Conservation (phyloP, 345 rosid species). For the Linum trigynum region DNA sequence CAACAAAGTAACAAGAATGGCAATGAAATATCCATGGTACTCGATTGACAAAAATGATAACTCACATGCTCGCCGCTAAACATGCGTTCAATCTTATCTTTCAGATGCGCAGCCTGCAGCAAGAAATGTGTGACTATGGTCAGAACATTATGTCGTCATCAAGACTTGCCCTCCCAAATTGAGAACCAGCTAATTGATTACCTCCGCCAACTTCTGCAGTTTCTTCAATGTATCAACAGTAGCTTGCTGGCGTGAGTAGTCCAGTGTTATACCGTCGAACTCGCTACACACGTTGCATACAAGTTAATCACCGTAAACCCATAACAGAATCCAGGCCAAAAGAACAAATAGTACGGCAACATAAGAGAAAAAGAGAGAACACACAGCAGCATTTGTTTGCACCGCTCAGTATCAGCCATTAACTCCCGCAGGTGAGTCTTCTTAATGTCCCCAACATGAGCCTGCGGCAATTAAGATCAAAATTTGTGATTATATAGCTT, state of each 20-base stretch:
- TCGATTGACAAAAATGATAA: not conserved
- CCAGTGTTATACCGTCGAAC: slow-evolving; percentile 62
- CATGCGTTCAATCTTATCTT: slow-evolving; percentile 68
- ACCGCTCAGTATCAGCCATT: slow-evolving; percentile 56
- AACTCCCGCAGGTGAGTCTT: slow-evolving; percentile 74
- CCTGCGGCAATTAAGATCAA: slow-evolving; percentile 20
- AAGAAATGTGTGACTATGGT: not conserved
- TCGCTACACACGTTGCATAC: slow-evolving; percentile 31
- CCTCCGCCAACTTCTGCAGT: slow-evolving; percentile 73
- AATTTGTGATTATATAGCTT: not conserved
- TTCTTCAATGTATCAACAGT: slow-evolving; percentile 53
- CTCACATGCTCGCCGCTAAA: slow-evolving; percentile 78
- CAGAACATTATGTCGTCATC: not conserved
- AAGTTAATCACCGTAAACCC: not conserved
- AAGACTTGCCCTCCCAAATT: not conserved
- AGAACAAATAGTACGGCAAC: not conserved
- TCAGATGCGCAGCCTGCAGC: slow-evolving; percentile 62
- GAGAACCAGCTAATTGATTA: slow-evolving; percentile 20
- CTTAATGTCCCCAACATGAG: slow-evolving; percentile 60
- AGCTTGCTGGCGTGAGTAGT: slow-evolving; percentile 73
- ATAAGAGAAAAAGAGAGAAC: slow-evolving; percentile 6
- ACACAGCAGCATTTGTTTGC: slow-evolving; percentile 73
- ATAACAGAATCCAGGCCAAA: not conserved
- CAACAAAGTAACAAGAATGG: not conserved
- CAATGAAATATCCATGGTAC: not conserved